Evolutionary conservation across 331 rosid species (phyloP).

Genomic region (Malus hybrid): DNA sequence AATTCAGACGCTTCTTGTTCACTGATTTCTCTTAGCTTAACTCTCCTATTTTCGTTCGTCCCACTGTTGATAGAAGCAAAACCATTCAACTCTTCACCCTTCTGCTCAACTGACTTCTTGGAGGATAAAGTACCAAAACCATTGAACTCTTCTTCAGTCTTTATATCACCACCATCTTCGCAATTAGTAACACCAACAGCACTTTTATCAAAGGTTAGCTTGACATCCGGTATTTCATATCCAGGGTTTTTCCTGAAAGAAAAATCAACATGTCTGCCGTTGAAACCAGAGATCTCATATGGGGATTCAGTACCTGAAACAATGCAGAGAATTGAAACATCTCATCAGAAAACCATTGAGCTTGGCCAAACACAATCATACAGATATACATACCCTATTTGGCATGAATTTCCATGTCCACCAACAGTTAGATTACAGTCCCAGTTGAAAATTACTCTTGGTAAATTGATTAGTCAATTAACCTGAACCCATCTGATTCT

Average conservation of each 20-base stretch:
- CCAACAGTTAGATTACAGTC: not conserved
- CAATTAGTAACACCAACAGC: not conserved
- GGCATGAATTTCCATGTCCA: not conserved
- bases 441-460: not conserved
- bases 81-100: not conserved
- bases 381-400: not conserved
- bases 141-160: slow-evolving; percentile 4
- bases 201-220: not conserved
- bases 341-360: not conserved
- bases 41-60: slow-evolving; percentile 4
- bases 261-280: slow-evolving; percentile 8
- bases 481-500: not conserved
- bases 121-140: not conserved
- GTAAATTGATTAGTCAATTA: not conserved
- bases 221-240: slow-evolving; percentile 7
- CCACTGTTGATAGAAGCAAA: slow-evolving; percentile 11
- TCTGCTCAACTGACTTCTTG: slow-evolving; percentile 1
- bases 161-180: slow-evolving; percentile 1
- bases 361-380: not conserved
- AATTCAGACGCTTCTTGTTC: slow-evolving; percentile 35
- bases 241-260: slow-evolving; percentile 10
- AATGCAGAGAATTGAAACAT: not conserved
- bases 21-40: slow-evolving; percentile 5
- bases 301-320: slow-evolving; percentile 20
- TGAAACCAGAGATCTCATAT: slow-evolving; percentile 12